Evolutionary conservation across 2,329 filamentous ascomycete genomes (phyloP).

Genomic region (Nannizziopsis barbatae): DNA sequence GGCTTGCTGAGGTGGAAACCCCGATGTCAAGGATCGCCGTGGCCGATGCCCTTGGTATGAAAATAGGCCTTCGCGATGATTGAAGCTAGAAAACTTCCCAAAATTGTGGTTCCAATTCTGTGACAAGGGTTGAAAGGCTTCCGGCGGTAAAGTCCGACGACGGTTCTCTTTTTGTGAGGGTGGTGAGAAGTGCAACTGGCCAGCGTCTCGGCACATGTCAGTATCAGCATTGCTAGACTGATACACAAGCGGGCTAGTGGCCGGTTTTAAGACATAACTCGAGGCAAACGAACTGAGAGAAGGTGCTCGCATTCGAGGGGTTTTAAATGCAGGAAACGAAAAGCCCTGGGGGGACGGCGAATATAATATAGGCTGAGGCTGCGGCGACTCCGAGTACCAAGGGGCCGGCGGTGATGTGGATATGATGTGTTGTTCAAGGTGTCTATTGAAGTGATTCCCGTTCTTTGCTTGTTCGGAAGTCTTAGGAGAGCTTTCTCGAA

Average conservation of each 20-base stretch:
- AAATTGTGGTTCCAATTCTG: constrained; percentile 31
- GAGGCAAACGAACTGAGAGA: constrained; percentile 61
- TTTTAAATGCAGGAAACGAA: background rate
- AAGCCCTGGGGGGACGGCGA: background rate
- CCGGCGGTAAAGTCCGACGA: constrained; percentile 61
- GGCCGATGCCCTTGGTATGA: constrained; percentile 71
- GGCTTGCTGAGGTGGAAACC: constrained; percentile 39
- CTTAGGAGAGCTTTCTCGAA: constrained; percentile 37
- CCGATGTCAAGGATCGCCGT: constrained; percentile 59
- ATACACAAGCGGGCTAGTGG: constrained; percentile 85
- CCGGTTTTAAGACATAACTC: constrained; percentile 73
- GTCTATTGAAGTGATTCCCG: constrained; percentile 15
- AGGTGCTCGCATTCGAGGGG: constrained; percentile 39
- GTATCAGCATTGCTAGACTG: constrained; percentile 74
- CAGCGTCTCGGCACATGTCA: constrained; percentile 48
- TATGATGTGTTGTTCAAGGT: constrained; percentile 17
- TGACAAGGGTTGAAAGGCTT: constrained; percentile 40
- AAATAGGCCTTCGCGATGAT: constrained; percentile 49
- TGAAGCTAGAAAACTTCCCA: constrained; percentile 33
- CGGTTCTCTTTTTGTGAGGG: constrained; percentile 43
- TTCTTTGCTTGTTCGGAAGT: constrained; percentile 22
- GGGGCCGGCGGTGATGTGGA: constrained; percentile 46
- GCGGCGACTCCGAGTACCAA: constrained; percentile 37
- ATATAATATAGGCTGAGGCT: background rate
- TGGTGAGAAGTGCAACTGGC: constrained; percentile 41